Evolutionary conservation across 202 grass and related monocot species (phyloP), one percentile per base, ranked within the genome.

Genomic region (Elaeis oleifera): DNA sequence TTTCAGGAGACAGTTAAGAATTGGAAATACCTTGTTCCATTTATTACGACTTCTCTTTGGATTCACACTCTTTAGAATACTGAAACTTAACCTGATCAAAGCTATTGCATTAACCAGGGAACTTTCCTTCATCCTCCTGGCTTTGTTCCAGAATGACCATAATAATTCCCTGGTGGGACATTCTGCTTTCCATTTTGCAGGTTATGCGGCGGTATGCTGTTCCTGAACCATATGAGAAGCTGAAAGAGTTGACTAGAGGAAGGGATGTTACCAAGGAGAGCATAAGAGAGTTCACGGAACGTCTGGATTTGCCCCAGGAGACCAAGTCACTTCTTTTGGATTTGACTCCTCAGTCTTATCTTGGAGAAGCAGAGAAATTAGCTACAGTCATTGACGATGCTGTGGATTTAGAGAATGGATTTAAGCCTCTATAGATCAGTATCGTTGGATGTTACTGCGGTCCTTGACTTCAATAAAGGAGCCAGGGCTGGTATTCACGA

Each of bases 121-220:
- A 39, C 2, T 39, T 39, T 1, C 0, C 36, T 39, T 39, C 13
- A 11, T 8, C 9, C 36, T 39, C 8, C 9, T 39, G 36, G 36
- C 36, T 39, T 39, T 39, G 7, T 11, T 39, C 6, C 36, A 11
- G 36, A 11, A 39, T 11, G 36, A 39, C 9, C 36, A 39, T 39
- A 11, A 13, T 11, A 39, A 39, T 39, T 39, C 36, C 36, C 36
- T 11, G 36, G 36, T 39, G 36, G 36, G 36, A 39, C 8, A 11
- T 11, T 13, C 21, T 32, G 64, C 49, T 22, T 58, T 18, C 20
- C 53, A 31, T 16, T 59, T 59, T 51, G 65, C 66, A 97, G 88
- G 88, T 97, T 23, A 97, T 92, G 92, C 74, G 92, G 79, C 91
- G 92, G 70, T 86, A 92, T 75, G 81, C 76, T 19, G 79, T 97